These are phyloP conservation scores for Lentinula novae-zelandiae DNA, from an alignment of 1,284 basidiomycete species.

Conservation along the genomic window DNA sequence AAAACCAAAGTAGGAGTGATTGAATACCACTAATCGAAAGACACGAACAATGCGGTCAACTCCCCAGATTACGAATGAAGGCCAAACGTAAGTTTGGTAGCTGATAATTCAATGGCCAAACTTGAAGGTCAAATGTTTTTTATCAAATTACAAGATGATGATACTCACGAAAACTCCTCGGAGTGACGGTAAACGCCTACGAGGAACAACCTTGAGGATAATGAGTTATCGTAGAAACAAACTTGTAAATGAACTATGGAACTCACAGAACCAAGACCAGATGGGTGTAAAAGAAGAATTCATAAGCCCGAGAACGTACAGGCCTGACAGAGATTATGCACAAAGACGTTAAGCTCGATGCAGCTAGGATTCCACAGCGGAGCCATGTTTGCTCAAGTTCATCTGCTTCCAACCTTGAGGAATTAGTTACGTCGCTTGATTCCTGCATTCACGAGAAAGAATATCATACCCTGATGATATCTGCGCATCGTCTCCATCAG, in stretches of 20 bases:
- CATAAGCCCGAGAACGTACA: constrained; percentile 41
- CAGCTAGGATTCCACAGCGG: constrained; percentile 35
- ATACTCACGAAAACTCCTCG: constrained; percentile 22
- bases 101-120: not conserved
- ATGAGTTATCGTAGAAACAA: not conserved
- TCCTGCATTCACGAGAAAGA: not conserved
- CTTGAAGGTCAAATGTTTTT: not conserved
- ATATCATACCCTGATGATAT: constrained; percentile 8
- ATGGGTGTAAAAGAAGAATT: constrained; percentile 44
- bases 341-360: constrained; percentile 33
- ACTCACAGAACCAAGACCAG: constrained; percentile 38
- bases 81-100: constrained; percentile 40
- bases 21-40: constrained; percentile 47
- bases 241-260: not conserved
- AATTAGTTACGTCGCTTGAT: not conserved
- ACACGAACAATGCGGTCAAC: constrained; percentile 56
- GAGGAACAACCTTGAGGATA: constrained; percentile 32
- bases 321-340: constrained; percentile 38
- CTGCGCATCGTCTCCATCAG: not conserved
- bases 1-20: constrained; percentile 40
- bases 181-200: constrained; percentile 41
- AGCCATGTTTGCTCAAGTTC: constrained; percentile 29
- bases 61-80: constrained; percentile 61
- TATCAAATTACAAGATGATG: not conserved
- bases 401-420: constrained; percentile 6